Evolutionary conservation across 306 rosid species (phyloP), one percentile per base, ranked within the genome.

Genomic region (Erythrophleum fordii): DNA sequence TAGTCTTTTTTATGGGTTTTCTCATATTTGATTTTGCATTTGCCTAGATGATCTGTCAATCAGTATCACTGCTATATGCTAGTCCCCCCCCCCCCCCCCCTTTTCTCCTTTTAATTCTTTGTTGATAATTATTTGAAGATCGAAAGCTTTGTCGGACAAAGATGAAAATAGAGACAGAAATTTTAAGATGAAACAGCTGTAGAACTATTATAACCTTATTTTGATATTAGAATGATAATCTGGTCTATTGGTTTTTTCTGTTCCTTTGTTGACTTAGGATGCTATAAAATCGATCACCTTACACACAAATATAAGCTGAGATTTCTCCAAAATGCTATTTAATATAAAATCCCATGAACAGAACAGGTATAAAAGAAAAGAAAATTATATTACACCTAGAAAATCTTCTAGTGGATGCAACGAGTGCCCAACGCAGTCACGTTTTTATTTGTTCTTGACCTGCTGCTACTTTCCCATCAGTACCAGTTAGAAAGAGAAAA

Each of bases 401-500:
- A 61, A 28, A 14, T 61, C 55, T 28, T 5, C 46, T 34, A 37
- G 46, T 67, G 22, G 49, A 72, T 5, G 28, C 28, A 17, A 6
- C 13, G 9, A 14, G 77, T 9, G 25, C 45, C 7, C 69, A 18
- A 3, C 45, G 34, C 8, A 3, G 44, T 20, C 34, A 34, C 37
- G 8, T 8, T 17, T 66, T 66, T 0, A 17, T 35, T 65, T 65
- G 46, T 41, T 10, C 2, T 48, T 65, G 13, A 80, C 59, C 18
- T 73, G 58, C 14, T 17, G 31, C 69, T 72, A 6, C 64, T 55
- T 80, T 46, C 42, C 11, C 29, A 28, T 46, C 78, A 86, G 76
- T 5, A 87, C 52, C n/a, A 10, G 52, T 45, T 79, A 16, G 42
- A 80, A 76, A 39, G 75, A 45, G 73, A 37, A 49, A 77, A 82